Evolutionary conservation across 2,329 filamentous ascomycete species (phyloP).

Genomic region (Pezicula rhizophila): DNA sequence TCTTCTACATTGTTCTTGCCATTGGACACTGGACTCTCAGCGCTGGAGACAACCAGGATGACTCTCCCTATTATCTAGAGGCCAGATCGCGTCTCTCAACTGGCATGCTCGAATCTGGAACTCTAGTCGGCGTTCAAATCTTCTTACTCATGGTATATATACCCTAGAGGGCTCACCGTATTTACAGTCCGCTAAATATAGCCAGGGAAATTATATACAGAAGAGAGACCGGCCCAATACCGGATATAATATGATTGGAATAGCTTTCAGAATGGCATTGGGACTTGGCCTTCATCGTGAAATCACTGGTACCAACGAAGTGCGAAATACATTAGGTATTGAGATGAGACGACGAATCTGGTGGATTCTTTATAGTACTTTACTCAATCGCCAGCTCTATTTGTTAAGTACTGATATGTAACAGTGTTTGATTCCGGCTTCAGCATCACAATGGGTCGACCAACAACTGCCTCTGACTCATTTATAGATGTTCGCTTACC

Average conservation of each 20-base stretch:
- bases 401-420: too few species aligned
- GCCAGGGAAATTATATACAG: constrained; percentile 16
- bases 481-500: constrained; percentile 38
- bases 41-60: constrained; percentile 10
- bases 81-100: constrained; percentile 10
- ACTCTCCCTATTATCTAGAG: constrained; percentile 12
- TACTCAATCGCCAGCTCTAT: too few species aligned
- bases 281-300: constrained; percentile 44
- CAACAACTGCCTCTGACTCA: constrained; percentile 30
- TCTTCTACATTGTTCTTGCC: constrained; percentile 33
- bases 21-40: constrained; percentile 29
- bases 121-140: constrained; percentile 11
- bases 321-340: constrained; percentile 25
- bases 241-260: constrained; percentile 45
- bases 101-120: constrained; percentile 12
- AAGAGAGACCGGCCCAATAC: constrained; percentile 46
- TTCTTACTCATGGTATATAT: constrained; percentile 11
- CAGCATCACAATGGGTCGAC: constrained; percentile 38
- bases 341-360: constrained; percentile 36
- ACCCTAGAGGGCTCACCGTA: background rate
- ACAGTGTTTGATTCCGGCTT: constrained; percentile 38
- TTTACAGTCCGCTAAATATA: background rate
- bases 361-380: constrained; percentile 33
- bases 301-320: constrained; percentile 31
- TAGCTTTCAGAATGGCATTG: constrained; percentile 43